Evolutionary conservation across 2,329 filamentous ascomycete species (phyloP).

Genomic region (Colletotrichum chrysophilum): DNA sequence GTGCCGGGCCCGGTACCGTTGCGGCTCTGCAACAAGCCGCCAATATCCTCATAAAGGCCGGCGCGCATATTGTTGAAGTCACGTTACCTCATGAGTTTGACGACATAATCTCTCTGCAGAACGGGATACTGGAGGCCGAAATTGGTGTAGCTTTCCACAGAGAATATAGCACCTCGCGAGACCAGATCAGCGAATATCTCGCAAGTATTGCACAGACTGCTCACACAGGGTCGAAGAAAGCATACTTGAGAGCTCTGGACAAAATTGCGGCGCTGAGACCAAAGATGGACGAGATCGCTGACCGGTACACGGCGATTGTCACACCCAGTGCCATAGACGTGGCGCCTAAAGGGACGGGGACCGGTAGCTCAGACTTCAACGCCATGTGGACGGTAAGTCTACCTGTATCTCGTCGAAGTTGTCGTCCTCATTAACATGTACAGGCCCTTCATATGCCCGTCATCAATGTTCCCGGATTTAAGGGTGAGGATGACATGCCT

Average conservation of each 20-base stretch:
- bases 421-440: neutral
- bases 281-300: conserved; percentile 56
- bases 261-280: conserved; percentile 57
- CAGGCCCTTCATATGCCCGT: conserved; percentile 56
- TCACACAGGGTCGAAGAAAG: neutral
- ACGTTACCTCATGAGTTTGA: conserved; percentile 54
- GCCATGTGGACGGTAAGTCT: conserved; percentile 49
- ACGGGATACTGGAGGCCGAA: neutral
- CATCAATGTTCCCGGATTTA: conserved; percentile 60
- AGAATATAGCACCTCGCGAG: neutral
- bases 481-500: conserved; percentile 47
- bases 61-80: conserved; percentile 61
- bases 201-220: neutral
- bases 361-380: conserved; percentile 55
- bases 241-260: conserved; percentile 42
- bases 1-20: conserved; percentile 47
- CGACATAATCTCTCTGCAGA: conserved; percentile 30
- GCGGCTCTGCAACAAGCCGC: conserved; percentile 45
- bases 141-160: neutral
- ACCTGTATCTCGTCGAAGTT: neutral
- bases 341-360: conserved; percentile 58
- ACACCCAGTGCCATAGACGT: conserved; percentile 65
- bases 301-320: conserved; percentile 59
- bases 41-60: conserved; percentile 43
- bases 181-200: neutral